Base-by-base conservation (phyloP, 805 yeast genomes). In the Wickerhamomyces chaumierensis region DNA sequence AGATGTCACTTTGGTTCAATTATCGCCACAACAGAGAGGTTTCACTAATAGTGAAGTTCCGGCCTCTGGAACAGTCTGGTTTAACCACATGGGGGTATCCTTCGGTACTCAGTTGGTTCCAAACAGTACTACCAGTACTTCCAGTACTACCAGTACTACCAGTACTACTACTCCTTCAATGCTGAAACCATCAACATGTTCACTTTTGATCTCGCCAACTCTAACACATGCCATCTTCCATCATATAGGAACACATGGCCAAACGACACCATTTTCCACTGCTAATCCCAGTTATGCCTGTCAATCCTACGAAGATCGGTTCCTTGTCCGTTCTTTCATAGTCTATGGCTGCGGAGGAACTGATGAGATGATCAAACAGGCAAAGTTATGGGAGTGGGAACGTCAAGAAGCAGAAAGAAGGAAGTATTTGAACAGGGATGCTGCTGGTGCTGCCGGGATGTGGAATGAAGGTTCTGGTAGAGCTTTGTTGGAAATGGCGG, bases 271-370 rank as follows among this genome's bases (percentile, higher is more conserved):
- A n/a, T n/a, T n/a, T n/a, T n/a, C n/a, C n/a, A n/a, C n/a, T n/a
- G n/a, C n/a, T n/a, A 25, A 34, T 25, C 34, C 39, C 4, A 40
- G 42, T 11, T 47, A 45, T 27, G 42, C 39, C 23, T 34, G 58
- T 46, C 18, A 34, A 2, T 70, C 62, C 35, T 81, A 65, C 49
- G 96, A 90, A 53, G 78, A 80, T 42, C 62, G 85, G 36, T 75
- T 90, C 49, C 54, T 69, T 39, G 73, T 90, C 7, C 73, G 78
- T 5, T 88, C 81, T 46, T 61, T 88, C 19, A 96, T 88, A 53
- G 94, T 87, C 0, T 83, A 92, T 88, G 97, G 97, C 0, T 72
- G 86, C 41, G 97, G 96, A 1, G 75, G 84, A 7, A 75, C 72
- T 9, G 74, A 78, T 42, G 94, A 85, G 47, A 61, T 87, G 35